Conservation (phyloP, 805 yeast genomes). For the Candida loeiensis region DNA sequence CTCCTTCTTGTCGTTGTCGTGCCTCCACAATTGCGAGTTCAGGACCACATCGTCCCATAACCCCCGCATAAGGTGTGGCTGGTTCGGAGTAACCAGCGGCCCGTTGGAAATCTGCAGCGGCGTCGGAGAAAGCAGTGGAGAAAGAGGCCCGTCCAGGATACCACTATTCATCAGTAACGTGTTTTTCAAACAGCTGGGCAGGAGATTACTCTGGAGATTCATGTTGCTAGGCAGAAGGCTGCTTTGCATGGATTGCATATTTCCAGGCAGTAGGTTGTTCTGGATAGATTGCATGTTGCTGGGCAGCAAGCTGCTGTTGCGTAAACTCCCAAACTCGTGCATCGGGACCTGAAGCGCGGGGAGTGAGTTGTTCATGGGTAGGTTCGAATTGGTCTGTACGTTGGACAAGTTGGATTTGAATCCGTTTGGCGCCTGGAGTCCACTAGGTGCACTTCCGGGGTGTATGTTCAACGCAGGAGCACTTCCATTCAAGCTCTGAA, state of each 20-base stretch:
- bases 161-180: background rate
- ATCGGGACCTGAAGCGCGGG: background rate
- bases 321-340: background rate
- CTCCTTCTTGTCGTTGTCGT: background rate
- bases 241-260: background rate
- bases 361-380: background rate
- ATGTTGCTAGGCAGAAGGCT: no score
- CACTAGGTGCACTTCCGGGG: no score
- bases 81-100: background rate
- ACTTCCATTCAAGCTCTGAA: no score
- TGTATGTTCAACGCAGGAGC: no score
- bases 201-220: background rate
- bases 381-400: background rate
- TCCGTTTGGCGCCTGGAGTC: no score
- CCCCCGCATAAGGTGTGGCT: constrained; percentile 1
- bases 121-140: constrained; percentile 7
- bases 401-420: no score
- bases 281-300: background rate
- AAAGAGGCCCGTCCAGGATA: background rate
- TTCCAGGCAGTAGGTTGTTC: background rate
- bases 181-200: background rate
- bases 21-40: background rate
- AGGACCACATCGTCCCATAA: background rate
- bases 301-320: background rate
- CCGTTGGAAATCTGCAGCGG: constrained; percentile 2